phyloP scores from a whole-genome alignment of 768 basidiomycete species.

The Rhodosporidiobolus odoratus region DNA sequence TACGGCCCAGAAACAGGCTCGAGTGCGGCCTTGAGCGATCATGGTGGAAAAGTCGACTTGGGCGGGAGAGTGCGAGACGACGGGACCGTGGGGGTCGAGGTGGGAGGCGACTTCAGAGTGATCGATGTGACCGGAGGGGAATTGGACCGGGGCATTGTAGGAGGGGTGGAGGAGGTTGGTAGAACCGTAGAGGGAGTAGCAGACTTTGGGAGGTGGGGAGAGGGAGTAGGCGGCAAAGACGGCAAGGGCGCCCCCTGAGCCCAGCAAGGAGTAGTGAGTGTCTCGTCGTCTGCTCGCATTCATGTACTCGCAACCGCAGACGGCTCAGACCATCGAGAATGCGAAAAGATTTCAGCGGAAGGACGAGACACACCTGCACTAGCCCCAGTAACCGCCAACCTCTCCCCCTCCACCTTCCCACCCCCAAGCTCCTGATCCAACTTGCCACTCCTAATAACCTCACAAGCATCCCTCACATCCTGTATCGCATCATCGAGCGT shows the following conservation, averaged over 20 bases:
- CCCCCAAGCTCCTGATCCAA: slow-evolving; percentile 24
- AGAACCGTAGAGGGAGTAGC: slow-evolving; percentile 25
- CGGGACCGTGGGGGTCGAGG: slow-evolving; percentile 14
- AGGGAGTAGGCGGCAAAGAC: slow-evolving; percentile 27
- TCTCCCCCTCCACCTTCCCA: slow-evolving; percentile 13
- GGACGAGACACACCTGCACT: slow-evolving; percentile 24
- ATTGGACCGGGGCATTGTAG: slow-evolving; percentile 23
- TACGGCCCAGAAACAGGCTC: slow-evolving; percentile 31
- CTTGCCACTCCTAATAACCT: slow-evolving; percentile 12
- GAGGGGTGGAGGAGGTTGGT: slow-evolving; percentile 28
- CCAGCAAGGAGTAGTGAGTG: not conserved
- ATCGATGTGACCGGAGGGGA: slow-evolving; percentile 28
- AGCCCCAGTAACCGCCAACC: slow-evolving; percentile 9
- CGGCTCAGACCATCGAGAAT: not conserved
- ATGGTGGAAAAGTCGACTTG: slow-evolving; percentile 32
- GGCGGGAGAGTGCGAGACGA: slow-evolving; percentile 32
- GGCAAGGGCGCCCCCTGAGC: slow-evolving; percentile 20
- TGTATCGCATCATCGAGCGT: slow-evolving; percentile 14
- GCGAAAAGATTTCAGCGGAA: not conserved
- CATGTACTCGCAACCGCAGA: not conserved
- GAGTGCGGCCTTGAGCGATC: slow-evolving; percentile 12
- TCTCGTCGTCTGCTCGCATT: too few species aligned
- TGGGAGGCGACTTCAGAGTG: slow-evolving; percentile 7
- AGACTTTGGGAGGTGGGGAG: slow-evolving; percentile 6
- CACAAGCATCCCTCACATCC: slow-evolving; percentile 20